phyloP scores from a whole-genome alignment of 1,139 yeast genomes.

The Saccharomyces hybrid region DNA sequence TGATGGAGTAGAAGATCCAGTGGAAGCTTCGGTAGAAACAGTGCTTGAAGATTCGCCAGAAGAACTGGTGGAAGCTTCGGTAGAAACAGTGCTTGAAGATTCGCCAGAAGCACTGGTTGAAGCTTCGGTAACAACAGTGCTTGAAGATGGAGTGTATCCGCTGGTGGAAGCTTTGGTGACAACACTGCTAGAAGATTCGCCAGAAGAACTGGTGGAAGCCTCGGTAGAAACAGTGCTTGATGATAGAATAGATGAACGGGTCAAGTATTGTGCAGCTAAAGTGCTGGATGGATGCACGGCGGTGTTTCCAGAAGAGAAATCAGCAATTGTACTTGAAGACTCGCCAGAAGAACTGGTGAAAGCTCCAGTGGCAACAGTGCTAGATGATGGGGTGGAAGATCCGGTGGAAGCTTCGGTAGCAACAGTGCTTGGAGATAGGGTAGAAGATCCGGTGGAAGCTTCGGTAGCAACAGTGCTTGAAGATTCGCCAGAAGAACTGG shows the following conservation, averaged over 20 bases:
- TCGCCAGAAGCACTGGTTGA: not conserved
- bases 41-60: not conserved
- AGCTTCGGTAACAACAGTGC: not conserved
- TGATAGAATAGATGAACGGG: not conserved
- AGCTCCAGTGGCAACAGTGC: not conserved
- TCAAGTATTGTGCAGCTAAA: not conserved
- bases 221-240: not conserved
- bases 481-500: not conserved
- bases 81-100: not conserved
- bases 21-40: not conserved
- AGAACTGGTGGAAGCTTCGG: not conserved
- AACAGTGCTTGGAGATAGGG: too few relatives aligned
- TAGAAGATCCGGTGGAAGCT: too few relatives aligned
- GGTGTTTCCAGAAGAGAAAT: too few relatives aligned
- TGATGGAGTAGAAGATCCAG: not conserved
- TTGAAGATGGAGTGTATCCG: too few relatives aligned
- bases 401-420: too few relatives aligned
- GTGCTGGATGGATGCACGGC: too few relatives aligned
- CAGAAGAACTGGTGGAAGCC: not conserved
- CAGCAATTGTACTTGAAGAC: not conserved
- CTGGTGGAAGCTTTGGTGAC: too few relatives aligned
- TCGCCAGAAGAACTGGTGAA: not conserved
- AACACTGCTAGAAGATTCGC: too few relatives aligned
- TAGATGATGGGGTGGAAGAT: not conserved
- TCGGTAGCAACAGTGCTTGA: not conserved